Evolutionary conservation across 2,329 filamentous ascomycete species (phyloP), one percentile per base, ranked within the genome.

Genomic region (Dothidotthia symphoricarpi): DNA sequence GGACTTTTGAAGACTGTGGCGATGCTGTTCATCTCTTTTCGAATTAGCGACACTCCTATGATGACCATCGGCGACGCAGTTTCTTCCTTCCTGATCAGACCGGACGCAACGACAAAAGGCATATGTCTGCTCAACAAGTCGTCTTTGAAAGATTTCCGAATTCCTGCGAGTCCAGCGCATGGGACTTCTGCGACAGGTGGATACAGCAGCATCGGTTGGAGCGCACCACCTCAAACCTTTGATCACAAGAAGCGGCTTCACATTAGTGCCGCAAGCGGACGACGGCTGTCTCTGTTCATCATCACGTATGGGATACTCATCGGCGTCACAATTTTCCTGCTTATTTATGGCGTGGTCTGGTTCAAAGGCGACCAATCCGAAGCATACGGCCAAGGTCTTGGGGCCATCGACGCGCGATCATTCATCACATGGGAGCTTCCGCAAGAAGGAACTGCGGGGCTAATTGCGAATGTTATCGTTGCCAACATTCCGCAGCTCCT

Each of bases 401-500:
- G 39, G 2, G 27, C 34, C 9, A 14, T 34, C 3, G 31, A 39
- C 28, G 24, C 43, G 3, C 29, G 31, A 10, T 24, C 25, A 7
- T 25, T 46, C n/a, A 43, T 43, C 33, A 27, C 22, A 11, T 34
- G 36, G n/a, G 31, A 13, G 14, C 10, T 14, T 43, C 12, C 39
- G 28, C 6, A 36, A n/a, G 5, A 17, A 2, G 40, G 36, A 13
- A 14, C 16, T 3, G 13, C 17, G 9, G 40, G 31, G 3, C 25
- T 47, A 2, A 6, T 43, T 24, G 15, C 15, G 12, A 39, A 39
- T 15, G 53, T 63, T 0, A 45, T 76, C 5, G 16, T 75, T 0
- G 69, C 69, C 28, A 77, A 78, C 47, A 34, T 61, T 1, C 71
- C 73, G 3, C 75, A 77, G 45, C 41, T 73, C 0, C 42, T 76